A percentile compares a stretch with the other conserved stretches of the same genome.
Conservation (phyloP, 176 grass and related monocot genomes). For the Hyparrhenia diplandra region DNA sequence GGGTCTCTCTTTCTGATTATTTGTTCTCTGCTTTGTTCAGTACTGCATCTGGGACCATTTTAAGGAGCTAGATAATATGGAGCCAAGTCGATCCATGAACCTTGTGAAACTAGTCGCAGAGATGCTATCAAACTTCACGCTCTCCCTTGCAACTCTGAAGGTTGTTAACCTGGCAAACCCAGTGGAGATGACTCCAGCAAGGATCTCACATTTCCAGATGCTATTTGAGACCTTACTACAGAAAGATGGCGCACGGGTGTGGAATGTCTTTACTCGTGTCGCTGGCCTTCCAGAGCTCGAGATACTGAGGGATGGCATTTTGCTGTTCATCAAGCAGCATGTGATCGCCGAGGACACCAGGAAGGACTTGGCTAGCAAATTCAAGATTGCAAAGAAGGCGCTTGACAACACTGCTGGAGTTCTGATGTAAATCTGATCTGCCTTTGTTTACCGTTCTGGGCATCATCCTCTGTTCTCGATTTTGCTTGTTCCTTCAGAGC, state of each 20-base stretch:
- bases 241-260: conserved; percentile 53
- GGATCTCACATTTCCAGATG: conserved; percentile 69
- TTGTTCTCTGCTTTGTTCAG: conserved; percentile 35
- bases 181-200: conserved; percentile 45
- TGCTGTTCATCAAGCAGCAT: conserved; percentile 72
- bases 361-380: conserved; percentile 47
- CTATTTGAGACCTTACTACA: conserved; percentile 70
- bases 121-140: conserved; percentile 67
- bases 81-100: conserved; percentile 66
- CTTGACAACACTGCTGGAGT: too few species aligned
- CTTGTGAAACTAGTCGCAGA: conserved; percentile 72
- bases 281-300: conserved; percentile 60
- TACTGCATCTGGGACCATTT: conserved; percentile 94
- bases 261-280: conserved; percentile 81
- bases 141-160: conserved; percentile 76
- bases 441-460: too few species aligned
- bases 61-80: conserved; percentile 83
- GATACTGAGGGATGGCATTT: conserved; percentile 48
- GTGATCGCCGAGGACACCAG: conserved; percentile 36
- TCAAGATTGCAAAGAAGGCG: conserved; percentile 76
- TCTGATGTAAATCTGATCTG: too few species aligned
- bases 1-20: neutral
- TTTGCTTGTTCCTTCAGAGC: too few species aligned
- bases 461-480: too few species aligned
- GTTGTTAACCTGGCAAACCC: conserved; percentile 66